These are phyloP conservation scores for Aspergillus udagawae DNA, from an alignment of 2,329 filamentous ascomycete genomes.

Conservation along the genomic window DNA sequence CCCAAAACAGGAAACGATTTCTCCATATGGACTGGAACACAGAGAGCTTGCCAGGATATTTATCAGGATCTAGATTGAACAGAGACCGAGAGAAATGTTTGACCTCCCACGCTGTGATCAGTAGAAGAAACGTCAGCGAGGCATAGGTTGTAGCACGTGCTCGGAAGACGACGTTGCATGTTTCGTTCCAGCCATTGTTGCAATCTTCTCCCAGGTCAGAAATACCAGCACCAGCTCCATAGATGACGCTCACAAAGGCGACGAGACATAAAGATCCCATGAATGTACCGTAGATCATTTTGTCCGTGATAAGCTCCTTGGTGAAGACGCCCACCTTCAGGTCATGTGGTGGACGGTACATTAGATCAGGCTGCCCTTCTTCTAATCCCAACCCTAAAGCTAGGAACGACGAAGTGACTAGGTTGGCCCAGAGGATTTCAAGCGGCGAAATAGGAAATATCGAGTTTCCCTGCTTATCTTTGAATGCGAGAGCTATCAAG, in stretches of 20 bases:
- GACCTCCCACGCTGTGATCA: constrained; percentile 77
- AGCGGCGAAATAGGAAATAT: constrained; percentile 82
- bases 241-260: constrained; percentile 37
- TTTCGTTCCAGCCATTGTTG: constrained; percentile 47
- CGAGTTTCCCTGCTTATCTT: constrained; percentile 65
- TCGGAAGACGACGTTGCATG: constrained; percentile 57
- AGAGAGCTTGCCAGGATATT: constrained; percentile 58
- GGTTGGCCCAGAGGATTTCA: constrained; percentile 88
- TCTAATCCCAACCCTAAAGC: constrained; percentile 84
- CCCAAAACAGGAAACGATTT: constrained; percentile 68
- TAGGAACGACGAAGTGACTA: constrained; percentile 80
- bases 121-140: constrained; percentile 68
- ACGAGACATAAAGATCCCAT: constrained; percentile 45
- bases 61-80: constrained; percentile 57
- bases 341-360: constrained; percentile 74
- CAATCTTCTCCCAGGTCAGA: constrained; percentile 53
- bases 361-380: constrained; percentile 68
- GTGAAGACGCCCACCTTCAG: constrained; percentile 40
- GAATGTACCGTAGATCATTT: constrained; percentile 41
- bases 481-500: constrained; percentile 75
- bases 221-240: constrained; percentile 33
- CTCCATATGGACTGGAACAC: constrained; percentile 64
- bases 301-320: constrained; percentile 38
- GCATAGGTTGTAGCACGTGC: constrained; percentile 71
- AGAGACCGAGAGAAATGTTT: constrained; percentile 69